Evolutionary conservation across 2,329 filamentous ascomycete species (phyloP).

Genomic region (Penicillium psychrosexuale): DNA sequence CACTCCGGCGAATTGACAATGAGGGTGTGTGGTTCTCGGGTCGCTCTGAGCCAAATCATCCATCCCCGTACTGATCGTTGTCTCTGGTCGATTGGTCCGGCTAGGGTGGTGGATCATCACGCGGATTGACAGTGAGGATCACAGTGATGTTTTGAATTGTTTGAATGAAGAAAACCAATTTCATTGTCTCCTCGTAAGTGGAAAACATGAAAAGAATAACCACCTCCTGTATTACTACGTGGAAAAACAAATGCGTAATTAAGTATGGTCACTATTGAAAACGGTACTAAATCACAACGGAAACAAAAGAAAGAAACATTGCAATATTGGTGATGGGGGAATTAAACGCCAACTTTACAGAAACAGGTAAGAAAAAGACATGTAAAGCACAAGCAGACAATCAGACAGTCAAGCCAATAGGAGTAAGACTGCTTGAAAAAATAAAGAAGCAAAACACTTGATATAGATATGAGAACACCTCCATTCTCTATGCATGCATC

Average conservation of each 20-base stretch:
- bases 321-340: slow-evolving; percentile 1
- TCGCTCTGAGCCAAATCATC: too few species aligned
- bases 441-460: background rate
- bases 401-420: background rate
- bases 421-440: background rate
- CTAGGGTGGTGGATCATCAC: background rate
- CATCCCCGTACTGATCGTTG: background rate
- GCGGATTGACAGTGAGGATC: background rate
- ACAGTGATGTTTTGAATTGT: background rate
- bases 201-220: background rate
- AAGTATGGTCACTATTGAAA: background rate
- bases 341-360: slow-evolving; percentile 2
- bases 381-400: background rate
- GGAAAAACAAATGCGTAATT: background rate
- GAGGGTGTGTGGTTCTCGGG: too few species aligned
- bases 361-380: background rate
- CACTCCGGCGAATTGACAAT: too few species aligned
- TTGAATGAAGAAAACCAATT: background rate
- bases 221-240: background rate
- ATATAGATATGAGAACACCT: background rate
- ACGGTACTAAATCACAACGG: background rate
- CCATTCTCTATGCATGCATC: background rate
- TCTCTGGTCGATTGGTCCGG: background rate
- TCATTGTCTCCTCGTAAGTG: background rate
- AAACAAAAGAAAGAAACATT: background rate